phyloP scores from a whole-genome alignment of 495 filamentous ascomycete genomes.

The Xylaria intraflava region DNA sequence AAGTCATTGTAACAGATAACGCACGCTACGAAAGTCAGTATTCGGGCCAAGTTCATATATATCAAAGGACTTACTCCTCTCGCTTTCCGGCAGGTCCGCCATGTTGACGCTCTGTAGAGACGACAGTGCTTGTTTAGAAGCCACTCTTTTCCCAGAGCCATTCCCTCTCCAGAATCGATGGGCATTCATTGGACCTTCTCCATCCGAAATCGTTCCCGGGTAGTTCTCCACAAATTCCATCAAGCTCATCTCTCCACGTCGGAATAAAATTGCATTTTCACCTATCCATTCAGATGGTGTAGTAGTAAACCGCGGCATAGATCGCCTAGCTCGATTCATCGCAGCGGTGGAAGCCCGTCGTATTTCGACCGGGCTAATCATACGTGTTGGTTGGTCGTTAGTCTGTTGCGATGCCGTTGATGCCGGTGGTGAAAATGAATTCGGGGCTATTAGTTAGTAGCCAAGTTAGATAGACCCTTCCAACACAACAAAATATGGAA shows the following conservation, averaged over 20 bases:
- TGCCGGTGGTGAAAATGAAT: background rate
- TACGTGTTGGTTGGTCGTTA: slow-evolving; percentile 1
- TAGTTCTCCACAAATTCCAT: slow-evolving; percentile 13
- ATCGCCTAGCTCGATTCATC: background rate
- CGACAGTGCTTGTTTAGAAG: slow-evolving; percentile 39
- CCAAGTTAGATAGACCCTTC: background rate
- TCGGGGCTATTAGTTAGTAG: background rate
- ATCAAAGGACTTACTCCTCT: slow-evolving; percentile 37
- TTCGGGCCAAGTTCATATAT: background rate
- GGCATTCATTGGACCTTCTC: slow-evolving; percentile 28
- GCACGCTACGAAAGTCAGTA: slow-evolving; percentile 33
- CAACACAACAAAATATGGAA: background rate
- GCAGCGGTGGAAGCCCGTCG: slow-evolving; percentile 5
- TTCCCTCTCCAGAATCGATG: slow-evolving; percentile 36
- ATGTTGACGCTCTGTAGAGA: slow-evolving; percentile 40
- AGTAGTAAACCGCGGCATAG: background rate
- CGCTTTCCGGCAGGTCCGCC: slow-evolving; percentile 35
- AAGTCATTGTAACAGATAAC: slow-evolving; percentile 55
- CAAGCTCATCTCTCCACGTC: slow-evolving; percentile 1
- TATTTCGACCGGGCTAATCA: slow-evolving; percentile 6
- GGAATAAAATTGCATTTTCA: background rate
- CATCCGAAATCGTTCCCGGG: slow-evolving; percentile 4
- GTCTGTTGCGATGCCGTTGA: background rate
- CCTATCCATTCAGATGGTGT: slow-evolving; percentile 15
- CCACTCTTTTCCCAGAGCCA: slow-evolving; percentile 35